Percentiles rank a stretch among this genome's conserved stretches.
Conservation (phyloP, 495 filamentous ascomycete genomes). For the Penicillium cinerascens region DNA sequence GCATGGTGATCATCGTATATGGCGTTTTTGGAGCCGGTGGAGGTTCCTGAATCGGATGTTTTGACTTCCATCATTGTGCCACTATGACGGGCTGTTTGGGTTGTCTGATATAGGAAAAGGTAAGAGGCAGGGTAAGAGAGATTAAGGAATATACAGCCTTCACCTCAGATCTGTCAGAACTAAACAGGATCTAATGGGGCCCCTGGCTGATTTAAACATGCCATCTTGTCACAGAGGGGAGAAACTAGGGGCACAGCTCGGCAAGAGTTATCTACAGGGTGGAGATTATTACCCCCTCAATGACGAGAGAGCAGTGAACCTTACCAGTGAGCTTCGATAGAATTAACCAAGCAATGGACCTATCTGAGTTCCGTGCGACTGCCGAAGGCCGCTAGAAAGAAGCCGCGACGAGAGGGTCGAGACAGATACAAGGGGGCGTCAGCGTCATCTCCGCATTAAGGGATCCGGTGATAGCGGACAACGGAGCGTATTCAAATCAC, state of each 20-base stretch:
- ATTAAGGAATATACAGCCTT: neutral
- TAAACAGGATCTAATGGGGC: too few species aligned
- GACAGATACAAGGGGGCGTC: neutral
- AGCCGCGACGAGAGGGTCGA: neutral
- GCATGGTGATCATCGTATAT: slow-evolving; percentile 42
- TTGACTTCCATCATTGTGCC: slow-evolving; percentile 12
- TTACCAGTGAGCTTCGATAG: neutral
- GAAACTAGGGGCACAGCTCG: neutral
- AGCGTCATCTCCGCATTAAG: slow-evolving; percentile 1
- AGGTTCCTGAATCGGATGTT: slow-evolving; percentile 8
- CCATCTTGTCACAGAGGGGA: neutral
- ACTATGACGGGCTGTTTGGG: neutral
- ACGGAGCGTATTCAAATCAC: neutral
- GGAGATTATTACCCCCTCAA: slow-evolving; percentile 3
- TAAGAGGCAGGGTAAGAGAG: neutral
- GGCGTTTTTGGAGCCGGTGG: slow-evolving; percentile 15
- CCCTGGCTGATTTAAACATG: neutral
- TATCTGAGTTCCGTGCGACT: slow-evolving; percentile 1
- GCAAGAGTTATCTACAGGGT: slow-evolving; percentile 17
- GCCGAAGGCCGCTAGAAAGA: slow-evolving; percentile 7
- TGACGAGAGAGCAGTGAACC: neutral
- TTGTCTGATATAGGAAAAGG: neutral
- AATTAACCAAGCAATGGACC: slow-evolving; percentile 1
- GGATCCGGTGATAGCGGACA: neutral
- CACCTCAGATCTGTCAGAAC: neutral